Percentiles rank a stretch among this genome's conserved stretches.
phyloP scores from a whole-genome alignment of 208 protist genomes.

The Trypanosoma avium region DNA sequence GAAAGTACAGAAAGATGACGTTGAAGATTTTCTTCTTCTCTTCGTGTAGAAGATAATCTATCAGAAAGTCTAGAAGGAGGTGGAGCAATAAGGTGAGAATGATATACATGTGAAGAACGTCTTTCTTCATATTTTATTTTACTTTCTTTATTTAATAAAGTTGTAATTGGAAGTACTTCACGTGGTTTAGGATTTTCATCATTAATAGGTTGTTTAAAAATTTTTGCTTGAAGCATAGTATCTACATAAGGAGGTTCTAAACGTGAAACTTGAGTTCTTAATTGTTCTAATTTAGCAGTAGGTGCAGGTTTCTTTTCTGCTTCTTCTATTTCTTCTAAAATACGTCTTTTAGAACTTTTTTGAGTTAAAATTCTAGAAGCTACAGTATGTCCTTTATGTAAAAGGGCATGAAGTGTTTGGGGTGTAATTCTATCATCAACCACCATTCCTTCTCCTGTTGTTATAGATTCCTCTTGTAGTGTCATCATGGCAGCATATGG shows the following conservation, averaged over 20 bases:
- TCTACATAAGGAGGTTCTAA: constrained; percentile 27
- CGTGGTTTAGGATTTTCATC: constrained; percentile 5
- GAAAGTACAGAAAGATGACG: not conserved
- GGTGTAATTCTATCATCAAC: constrained; percentile 66
- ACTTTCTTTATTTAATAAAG: not conserved
- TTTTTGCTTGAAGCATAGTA: constrained; percentile 21
- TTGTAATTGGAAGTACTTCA: constrained; percentile 3
- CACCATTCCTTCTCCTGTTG: not conserved
- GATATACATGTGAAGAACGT: not conserved
- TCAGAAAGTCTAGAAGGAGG: too few species aligned
- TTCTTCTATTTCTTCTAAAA: not conserved
- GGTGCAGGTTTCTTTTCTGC: too few species aligned
- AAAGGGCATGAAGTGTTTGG: constrained; percentile 45
- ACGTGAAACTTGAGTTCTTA: constrained; percentile 7
- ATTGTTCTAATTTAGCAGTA: not conserved
- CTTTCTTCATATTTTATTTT: not conserved
- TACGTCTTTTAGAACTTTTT: not conserved
- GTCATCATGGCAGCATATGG: not conserved
- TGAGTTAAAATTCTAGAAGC: constrained; percentile 7
- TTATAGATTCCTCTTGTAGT: not conserved
- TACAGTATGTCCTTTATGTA: constrained; percentile 30
- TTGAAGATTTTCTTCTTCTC: not conserved
- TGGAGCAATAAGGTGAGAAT: constrained; percentile 13
- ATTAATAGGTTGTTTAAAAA: constrained; percentile 5
- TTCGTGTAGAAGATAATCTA: not conserved